Evolutionary conservation across 108 stramenopile genomes (phyloP), one percentile per base, ranked within the genome.

Genomic region (Fistulifera pelliculosa): DNA sequence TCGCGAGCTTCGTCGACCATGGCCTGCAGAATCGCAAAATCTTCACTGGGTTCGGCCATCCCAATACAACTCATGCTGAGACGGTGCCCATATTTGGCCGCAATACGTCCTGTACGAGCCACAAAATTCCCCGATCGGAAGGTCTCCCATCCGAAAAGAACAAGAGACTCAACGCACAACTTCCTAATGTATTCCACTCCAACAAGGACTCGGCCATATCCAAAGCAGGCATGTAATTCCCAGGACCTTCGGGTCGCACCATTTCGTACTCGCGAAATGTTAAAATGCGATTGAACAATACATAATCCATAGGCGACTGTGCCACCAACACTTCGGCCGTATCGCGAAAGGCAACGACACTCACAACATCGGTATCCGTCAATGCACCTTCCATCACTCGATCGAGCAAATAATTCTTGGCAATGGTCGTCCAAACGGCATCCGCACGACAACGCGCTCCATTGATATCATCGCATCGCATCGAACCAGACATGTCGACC

Each of bases 141-240:
- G 79, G 79, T 18, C 41, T 58, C 0, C 79, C 75, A 54, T 80
- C 79, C 11, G 69, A 64, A 24, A 80, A 66, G 56, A 79, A 74
- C 19, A 70, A 50, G 4, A 80, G 44, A 8, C n/a, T n/a, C 12
- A 71, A 51, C 5, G 70, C 64, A 49, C 70, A 71, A 23, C 44
- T 41, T 41, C 62, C 64, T 25, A 42, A 22, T 15, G 23, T 23
- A 27, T 65, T 71, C 38, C 19, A 19, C 6, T 39, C 13, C 24
- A 76, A 47, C 8, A 76, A 48, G 1, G 28, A 26, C 21, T 71
- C 58, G 10, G 63, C 67, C 27, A 24, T 25, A 25, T 58, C 57
- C n/a, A n/a, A 18, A 0, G 70, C 70, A 18, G 75, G 67, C 12
- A 56, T 27, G 42, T 71, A 76, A 17, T 60, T 54, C 0, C 70